phyloP scores from a whole-genome alignment of 177 flowering plant genomes.

The Vitis hybrid region DNA sequence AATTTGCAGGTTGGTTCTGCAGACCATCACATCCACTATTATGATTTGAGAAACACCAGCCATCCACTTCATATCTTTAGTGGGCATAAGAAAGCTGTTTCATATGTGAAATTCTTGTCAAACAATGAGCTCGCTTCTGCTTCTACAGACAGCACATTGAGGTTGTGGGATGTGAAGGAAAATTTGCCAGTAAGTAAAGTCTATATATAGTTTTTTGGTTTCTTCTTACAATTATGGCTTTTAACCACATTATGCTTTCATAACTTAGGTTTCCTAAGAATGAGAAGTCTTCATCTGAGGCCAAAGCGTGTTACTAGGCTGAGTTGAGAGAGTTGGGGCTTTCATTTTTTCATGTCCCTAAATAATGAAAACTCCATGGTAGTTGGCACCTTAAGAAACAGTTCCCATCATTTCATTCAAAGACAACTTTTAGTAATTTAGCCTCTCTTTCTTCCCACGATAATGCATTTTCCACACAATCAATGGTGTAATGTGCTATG shows the following conservation, averaged over 20 bases:
- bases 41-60: conserved; percentile 80
- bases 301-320: too few relatives aligned
- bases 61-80: conserved; percentile 81
- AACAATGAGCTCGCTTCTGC: conserved; percentile 94
- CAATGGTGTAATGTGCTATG: too few relatives aligned
- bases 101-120: conserved; percentile 94
- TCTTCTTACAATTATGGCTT: too few relatives aligned
- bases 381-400: too few relatives aligned
- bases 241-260: not conserved
- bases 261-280: not conserved
- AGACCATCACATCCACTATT: conserved; percentile 92
- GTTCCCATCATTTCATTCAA: too few relatives aligned
- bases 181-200: conserved; percentile 60
- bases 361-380: too few relatives aligned
- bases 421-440: too few relatives aligned
- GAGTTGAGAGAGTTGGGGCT: too few relatives aligned
- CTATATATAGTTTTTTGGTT: not conserved
- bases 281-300: too few relatives aligned
- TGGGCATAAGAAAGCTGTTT: conserved; percentile 92
- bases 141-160: conserved; percentile 93
- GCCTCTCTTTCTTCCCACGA: too few relatives aligned
- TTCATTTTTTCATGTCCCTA: too few relatives aligned
- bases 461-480: too few relatives aligned
- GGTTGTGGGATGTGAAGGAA: conserved; percentile 93
- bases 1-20: conserved; percentile 91